Percentiles rank a stretch among this genome's conserved stretches.
These are phyloP conservation scores for Byssoonygena ceratinophila DNA, from an alignment of 2,329 filamentous ascomycete species.

Conservation along the genomic window DNA sequence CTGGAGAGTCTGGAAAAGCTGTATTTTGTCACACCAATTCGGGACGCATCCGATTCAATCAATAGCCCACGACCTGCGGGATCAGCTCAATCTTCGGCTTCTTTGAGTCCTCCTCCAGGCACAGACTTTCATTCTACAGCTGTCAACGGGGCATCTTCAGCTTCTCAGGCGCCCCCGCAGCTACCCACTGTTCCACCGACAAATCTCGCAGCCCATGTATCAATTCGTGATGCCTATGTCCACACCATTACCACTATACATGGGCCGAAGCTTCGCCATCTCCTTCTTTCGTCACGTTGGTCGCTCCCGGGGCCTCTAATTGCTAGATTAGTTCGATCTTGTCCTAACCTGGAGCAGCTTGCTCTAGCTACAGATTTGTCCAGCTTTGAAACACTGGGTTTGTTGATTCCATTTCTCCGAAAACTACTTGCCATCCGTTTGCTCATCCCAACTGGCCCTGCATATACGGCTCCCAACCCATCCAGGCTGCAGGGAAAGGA, in stretches of 20 bases:
- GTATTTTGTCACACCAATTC: conserved; percentile 41
- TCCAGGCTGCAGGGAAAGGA: conserved; percentile 8
- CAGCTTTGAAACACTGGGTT: conserved; percentile 31
- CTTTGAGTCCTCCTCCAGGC: conserved; percentile 10
- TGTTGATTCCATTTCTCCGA: conserved; percentile 34
- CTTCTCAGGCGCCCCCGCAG: not conserved
- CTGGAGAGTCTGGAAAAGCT: conserved; percentile 41
- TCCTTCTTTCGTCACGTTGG: conserved; percentile 49
- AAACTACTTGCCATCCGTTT: conserved; percentile 34
- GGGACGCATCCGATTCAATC: conserved; percentile 23
- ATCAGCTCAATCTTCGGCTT: conserved; percentile 10
- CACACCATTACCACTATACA: conserved; percentile 45
- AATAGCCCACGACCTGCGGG: conserved; percentile 21
- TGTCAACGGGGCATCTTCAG: conserved; percentile 15
- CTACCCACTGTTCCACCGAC: not conserved
- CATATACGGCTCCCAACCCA: not conserved
- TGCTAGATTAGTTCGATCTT: conserved; percentile 42
- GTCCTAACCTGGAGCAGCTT: conserved; percentile 50
- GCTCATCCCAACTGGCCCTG: conserved; percentile 26
- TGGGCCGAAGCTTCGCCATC: conserved; percentile 43
- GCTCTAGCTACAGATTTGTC: conserved; percentile 40
- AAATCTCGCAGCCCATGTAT: conserved; percentile 17
- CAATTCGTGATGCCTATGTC: conserved; percentile 29
- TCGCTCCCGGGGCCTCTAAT: conserved; percentile 41
- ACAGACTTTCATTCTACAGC: not conserved